A percentile compares a stretch with the other conserved stretches of the same genome.
These are phyloP conservation scores for Hygrophorus pudorinus DNA, from an alignment of 768 basidiomycete genomes.

Conservation along the genomic window DNA sequence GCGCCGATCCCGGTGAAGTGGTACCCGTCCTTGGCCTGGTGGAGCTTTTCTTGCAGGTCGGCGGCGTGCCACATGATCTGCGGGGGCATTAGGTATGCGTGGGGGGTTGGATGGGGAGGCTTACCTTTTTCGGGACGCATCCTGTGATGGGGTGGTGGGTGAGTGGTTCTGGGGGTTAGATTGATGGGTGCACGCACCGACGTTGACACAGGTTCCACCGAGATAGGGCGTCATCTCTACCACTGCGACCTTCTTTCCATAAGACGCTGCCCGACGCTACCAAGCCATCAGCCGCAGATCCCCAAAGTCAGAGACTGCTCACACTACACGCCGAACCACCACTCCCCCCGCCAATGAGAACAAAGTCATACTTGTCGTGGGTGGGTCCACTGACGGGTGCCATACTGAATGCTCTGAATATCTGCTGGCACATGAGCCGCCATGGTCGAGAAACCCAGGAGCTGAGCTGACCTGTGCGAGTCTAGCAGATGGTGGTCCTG, in stretches of 20 bases:
- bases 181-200: slow-evolving; percentile 75
- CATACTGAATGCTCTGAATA: slow-evolving; percentile 23
- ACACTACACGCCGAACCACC: slow-evolving; percentile 88
- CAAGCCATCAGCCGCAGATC: neutral
- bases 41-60: slow-evolving; percentile 78
- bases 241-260: slow-evolving; percentile 89
- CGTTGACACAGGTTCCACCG: slow-evolving; percentile 97
- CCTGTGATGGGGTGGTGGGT: slow-evolving; percentile 32
- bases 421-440: neutral
- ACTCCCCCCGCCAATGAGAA: slow-evolving; percentile 89
- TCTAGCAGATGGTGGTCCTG: no score
- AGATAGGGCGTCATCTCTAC: slow-evolving; percentile 67
- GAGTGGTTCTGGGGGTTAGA: neutral
- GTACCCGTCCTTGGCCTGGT: slow-evolving; percentile 64
- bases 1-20: slow-evolving; percentile 51
- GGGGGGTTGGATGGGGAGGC: slow-evolving; percentile 7
- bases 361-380: slow-evolving; percentile 65
- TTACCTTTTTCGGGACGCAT: slow-evolving; percentile 94
- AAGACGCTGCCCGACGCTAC: slow-evolving; percentile 82
- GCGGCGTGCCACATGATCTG: slow-evolving; percentile 99
- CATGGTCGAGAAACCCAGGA: no score
- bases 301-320: slow-evolving; percentile 17
- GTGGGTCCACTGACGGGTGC: slow-evolving; percentile 61
- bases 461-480: no score
- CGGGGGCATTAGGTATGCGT: slow-evolving; percentile 1